Evolutionary conservation across 805 yeast species (phyloP), one percentile per base, ranked within the genome.

Genomic region (Suhomyces pyralidae): DNA sequence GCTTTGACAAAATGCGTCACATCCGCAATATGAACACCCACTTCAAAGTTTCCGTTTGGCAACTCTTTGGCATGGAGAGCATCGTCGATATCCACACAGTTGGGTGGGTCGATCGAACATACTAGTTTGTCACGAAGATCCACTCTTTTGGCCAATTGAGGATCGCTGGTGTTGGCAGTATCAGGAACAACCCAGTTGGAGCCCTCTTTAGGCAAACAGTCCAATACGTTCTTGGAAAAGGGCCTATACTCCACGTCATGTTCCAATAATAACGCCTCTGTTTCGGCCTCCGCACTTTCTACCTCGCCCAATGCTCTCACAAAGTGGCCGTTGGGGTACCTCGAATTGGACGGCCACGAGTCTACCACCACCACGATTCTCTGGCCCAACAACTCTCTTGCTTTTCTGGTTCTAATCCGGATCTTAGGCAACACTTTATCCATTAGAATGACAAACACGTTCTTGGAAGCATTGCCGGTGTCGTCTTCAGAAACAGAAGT

Each of bases 1-100:
- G 99, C 86, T 69, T 91, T 90, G 45, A 94, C 99, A 65, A 94
- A 94, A 72, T 94, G 96, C 1, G 98, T 90, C 28, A 94, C 99
- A 72, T 94, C 99, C 8, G 99, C 99, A 74, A 94, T 94, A 66
- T 94, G 99, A 28, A 94, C 99, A 64, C 99, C 99, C 52, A 94
- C 96, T 68, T 94, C 97, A 76, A 82, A 91, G 66, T 93, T 90
- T 0, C 99, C 99, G 67, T 94, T 94, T 1, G 96, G 91, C 48
- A 94, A 78, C 50, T 67, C 66, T 57, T 80, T 75, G 0, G 98
- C 98, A 66, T 94, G 99, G 47, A 94, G 76, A 1, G 99, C 99
- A 75, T 94, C 97, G 75, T 94, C 99, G 63, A 94, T 94, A 82
- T 94, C 99, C 58, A 92, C 97, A 83, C 98, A 93, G 28, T 88